Evolutionary conservation across 306 rosid species (phyloP).

Genomic region (Cicer cuneatum): DNA sequence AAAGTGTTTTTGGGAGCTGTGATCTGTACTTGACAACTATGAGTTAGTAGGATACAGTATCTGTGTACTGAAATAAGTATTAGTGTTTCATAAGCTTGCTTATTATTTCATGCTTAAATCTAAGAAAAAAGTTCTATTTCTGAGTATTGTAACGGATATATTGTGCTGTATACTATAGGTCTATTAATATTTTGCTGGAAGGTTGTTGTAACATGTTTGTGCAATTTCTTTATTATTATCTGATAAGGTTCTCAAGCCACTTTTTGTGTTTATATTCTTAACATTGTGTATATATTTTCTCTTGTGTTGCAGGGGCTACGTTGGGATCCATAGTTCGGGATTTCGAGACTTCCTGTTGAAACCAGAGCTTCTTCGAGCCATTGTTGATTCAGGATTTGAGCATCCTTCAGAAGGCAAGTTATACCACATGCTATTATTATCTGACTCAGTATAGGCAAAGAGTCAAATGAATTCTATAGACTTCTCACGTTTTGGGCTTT

Average conservation of each 20-base stretch:
- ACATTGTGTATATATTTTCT: slow-evolving; percentile 10
- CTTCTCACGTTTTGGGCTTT: background rate
- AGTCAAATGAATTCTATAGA: background rate
- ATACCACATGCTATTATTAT: slow-evolving; percentile 1
- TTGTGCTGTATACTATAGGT: background rate
- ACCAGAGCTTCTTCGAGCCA: slow-evolving; percentile 84
- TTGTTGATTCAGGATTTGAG: slow-evolving; percentile 83
- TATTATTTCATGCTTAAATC: no score
- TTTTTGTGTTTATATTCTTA: slow-evolving; percentile 25
- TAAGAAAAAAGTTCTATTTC: no score
- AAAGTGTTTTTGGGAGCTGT: no score
- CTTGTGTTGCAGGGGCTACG: slow-evolving; percentile 69
- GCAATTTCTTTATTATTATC: background rate
- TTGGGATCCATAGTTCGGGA: slow-evolving; percentile 85
- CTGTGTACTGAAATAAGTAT: no score
- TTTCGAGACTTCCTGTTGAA: slow-evolving; percentile 83
- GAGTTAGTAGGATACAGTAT: no score
- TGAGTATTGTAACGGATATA: background rate
- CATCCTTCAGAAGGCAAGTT: slow-evolving; percentile 88
- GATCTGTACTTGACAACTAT: no score
- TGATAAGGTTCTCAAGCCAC: background rate
- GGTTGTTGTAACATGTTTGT: background rate
- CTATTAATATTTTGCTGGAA: background rate
- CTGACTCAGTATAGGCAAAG: background rate
- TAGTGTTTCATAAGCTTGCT: no score